Evolutionary conservation across 768 basidiomycete genomes (phyloP).

Genomic region (Lentinula aciculospora): DNA sequence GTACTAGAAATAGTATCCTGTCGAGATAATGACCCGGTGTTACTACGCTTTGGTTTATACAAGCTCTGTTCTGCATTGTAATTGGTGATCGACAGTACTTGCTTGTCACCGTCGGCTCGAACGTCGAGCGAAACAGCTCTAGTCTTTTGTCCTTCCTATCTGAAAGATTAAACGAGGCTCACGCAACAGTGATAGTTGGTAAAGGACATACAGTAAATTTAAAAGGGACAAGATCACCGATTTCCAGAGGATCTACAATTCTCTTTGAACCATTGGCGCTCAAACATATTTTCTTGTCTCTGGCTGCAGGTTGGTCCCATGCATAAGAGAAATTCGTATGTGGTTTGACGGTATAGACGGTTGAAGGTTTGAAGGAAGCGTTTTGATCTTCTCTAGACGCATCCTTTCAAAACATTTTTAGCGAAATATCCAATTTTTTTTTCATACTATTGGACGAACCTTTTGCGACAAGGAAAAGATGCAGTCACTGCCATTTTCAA

Average conservation of each 20-base stretch:
- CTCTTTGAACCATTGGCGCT: slow-evolving; percentile 55
- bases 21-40: slow-evolving; percentile 42
- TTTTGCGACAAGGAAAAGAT: slow-evolving; percentile 66
- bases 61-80: slow-evolving; percentile 83
- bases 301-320: slow-evolving; percentile 89
- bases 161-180: neutral
- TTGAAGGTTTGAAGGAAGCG: slow-evolving; percentile 29
- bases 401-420: slow-evolving; percentile 31
- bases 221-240: slow-evolving; percentile 88
- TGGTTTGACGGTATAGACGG: slow-evolving; percentile 52
- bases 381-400: slow-evolving; percentile 30
- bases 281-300: slow-evolving; percentile 74
- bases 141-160: slow-evolving; percentile 49
- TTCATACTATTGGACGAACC: slow-evolving; percentile 34
- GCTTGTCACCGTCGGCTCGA: slow-evolving; percentile 80
- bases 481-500: slow-evolving; percentile 86
- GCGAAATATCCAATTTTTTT: slow-evolving; percentile 10
- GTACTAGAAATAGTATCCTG: slow-evolving; percentile 68
- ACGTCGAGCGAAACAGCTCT: slow-evolving; percentile 84
- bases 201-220: slow-evolving; percentile 60
- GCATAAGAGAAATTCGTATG: slow-evolving; percentile 65
- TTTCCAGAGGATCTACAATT: slow-evolving; percentile 88
- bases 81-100: slow-evolving; percentile 80
- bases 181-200: neutral
- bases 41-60: slow-evolving; percentile 71